phyloP scores from a whole-genome alignment of 306 rosid genomes.

The Trifolium pratense region DNA sequence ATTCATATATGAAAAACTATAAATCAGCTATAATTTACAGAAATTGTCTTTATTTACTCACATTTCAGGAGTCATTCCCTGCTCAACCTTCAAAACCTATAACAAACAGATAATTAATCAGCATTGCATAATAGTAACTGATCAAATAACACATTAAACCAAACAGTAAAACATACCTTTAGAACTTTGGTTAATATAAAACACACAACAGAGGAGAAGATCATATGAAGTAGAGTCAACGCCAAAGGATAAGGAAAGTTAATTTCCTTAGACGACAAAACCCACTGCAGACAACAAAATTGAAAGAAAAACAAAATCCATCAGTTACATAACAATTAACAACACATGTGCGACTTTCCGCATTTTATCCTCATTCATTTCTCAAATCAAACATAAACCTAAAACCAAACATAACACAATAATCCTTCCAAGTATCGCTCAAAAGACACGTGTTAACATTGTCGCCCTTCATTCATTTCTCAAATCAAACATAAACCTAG shows the following conservation, averaged over 20 bases:
- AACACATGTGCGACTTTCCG: background rate
- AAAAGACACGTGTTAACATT: background rate
- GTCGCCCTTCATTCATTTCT: background rate
- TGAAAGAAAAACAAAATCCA: conserved; percentile 13
- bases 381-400: too few species aligned
- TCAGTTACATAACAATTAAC: conserved; percentile 41
- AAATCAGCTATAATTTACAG: conserved; percentile 34
- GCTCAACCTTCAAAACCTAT: conserved; percentile 94
- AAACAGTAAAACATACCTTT: conserved; percentile 62
- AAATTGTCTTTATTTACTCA: conserved; percentile 52
- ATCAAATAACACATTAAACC: conserved; percentile 31
- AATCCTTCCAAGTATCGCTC: background rate
- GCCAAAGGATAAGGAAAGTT: conserved; percentile 98
- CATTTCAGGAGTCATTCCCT: conserved; percentile 96
- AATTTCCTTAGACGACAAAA: conserved; percentile 94
- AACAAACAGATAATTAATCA: conserved; percentile 23
- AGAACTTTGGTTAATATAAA: conserved; percentile 81
- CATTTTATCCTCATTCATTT: background rate
- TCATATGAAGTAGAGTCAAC: conserved; percentile 95
- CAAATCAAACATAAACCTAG: too few species aligned
- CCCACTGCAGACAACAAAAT: conserved; percentile 76
- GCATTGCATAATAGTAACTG: conserved; percentile 26
- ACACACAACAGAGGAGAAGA: conserved; percentile 93
- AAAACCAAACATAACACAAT: background rate
- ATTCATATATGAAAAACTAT: background rate